These are phyloP conservation scores for Kodamaea derodonti DNA, from an alignment of 1,139 yeast species.

Conservation along the genomic window DNA sequence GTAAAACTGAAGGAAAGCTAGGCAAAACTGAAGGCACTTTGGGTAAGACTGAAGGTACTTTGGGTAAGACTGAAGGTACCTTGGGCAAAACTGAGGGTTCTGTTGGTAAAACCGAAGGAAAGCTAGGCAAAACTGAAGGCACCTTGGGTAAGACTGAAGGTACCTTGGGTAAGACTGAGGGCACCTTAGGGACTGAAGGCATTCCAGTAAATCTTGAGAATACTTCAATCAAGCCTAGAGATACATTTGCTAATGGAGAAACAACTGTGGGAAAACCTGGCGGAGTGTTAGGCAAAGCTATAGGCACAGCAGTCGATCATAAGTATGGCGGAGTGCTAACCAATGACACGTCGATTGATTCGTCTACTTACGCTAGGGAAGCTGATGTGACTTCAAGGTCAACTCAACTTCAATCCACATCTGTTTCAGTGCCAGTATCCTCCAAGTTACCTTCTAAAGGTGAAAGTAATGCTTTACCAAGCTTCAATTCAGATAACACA, in stretches of 20 bases:
- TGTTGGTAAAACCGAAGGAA: background rate
- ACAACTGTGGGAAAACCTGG: background rate
- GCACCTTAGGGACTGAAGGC: constrained; percentile 1
- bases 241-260: background rate
- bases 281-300: background rate
- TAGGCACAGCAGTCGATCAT: too few relatives aligned
- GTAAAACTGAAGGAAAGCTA: constrained; percentile 18
- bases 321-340: too few relatives aligned
- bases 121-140: constrained; percentile 1
- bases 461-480: too few relatives aligned
- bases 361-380: too few relatives aligned
- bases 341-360: too few relatives aligned
- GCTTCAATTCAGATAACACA: too few relatives aligned
- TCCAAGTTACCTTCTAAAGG: too few relatives aligned
- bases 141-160: constrained; percentile 1
- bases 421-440: too few relatives aligned
- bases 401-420: too few relatives aligned
- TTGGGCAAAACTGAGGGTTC: background rate
- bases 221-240: background rate
- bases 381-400: too few relatives aligned
- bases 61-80: background rate
- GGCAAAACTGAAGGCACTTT: constrained; percentile 3
- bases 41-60: background rate
- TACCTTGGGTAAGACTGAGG: constrained; percentile 5
- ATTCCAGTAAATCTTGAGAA: background rate